Base-by-base conservation (phyloP, 78 protist species). In the Isochrysis galbana region DNA sequence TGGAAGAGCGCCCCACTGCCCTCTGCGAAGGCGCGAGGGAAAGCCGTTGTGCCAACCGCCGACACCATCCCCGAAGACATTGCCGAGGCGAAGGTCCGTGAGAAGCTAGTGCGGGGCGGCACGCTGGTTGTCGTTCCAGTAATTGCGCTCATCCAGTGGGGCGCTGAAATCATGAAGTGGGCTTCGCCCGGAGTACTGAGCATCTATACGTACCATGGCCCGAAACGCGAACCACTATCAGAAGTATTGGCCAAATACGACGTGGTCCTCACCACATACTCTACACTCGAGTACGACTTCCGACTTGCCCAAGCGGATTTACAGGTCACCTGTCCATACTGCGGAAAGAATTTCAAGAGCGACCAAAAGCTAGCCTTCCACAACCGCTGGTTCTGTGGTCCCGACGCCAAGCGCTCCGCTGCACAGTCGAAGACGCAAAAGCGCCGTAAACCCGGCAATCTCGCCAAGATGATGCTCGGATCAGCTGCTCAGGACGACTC, bases 201-300 rank as follows among this genome's bases (percentile, higher is more conserved):
- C 39, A 87, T 93, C 32, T 25, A 0, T 70, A 55, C 93, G 41
- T 93, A 86, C 88, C 94, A 92, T 77, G 94, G 90, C 87, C 21
- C 48, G 3, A 44, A 47, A 29, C 47, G 93, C n/a, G 36, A 4
- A 10, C 14, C 22, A 2, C 77, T 36, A 36, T 5, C 83, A 34
- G 48, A 61, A 54, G 46, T 36, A 51, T 55, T 93, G 36, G 10
- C 32, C 51, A 0, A 36, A 32, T 90, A 44, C 51, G 93, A 93
- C 87, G 90, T 93, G 32, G 89, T 93, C 34, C 92, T 93, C 78
- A 91, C 95, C 29, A 89, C 96, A 29, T 93, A 95, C 90, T 10
- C 91, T 5, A 70, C 67, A 14, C 25, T 94, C 32, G 94, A 94
- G 87, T 41, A 44, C 54, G 88, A 80, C 29, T 80, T 10, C 88